These are phyloP conservation scores for Cladosporium colombiae DNA, from an alignment of 2,329 filamentous ascomycete species.

Conservation along the genomic window DNA sequence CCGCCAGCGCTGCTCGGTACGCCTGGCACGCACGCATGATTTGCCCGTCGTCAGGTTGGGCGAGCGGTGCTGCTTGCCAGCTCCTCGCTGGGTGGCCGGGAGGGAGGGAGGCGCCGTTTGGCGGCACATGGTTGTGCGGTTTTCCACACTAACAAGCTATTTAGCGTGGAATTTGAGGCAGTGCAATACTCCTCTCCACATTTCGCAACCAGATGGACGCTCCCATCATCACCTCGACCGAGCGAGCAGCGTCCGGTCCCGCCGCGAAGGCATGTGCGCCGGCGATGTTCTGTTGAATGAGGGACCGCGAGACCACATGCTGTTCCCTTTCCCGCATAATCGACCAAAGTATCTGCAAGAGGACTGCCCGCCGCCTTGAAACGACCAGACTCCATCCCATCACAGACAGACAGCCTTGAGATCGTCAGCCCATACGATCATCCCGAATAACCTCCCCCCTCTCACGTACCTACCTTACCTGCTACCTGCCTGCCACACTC, in stretches of 20 bases:
- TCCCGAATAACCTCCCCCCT: constrained; percentile 8
- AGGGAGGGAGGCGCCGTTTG: constrained; percentile 9
- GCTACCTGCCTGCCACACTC: constrained; percentile 14
- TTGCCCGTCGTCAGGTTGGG: constrained; percentile 1
- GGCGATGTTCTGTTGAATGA: constrained; percentile 12
- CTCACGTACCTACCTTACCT: not conserved
- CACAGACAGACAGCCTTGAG: not conserved
- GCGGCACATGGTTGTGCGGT: constrained; percentile 17
- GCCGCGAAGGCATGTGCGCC: constrained; percentile 19
- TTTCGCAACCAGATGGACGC: constrained; percentile 20
- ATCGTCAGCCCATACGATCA: constrained; percentile 7
- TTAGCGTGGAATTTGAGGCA: constrained; percentile 17
- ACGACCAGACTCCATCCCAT: not conserved
- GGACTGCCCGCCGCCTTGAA: constrained; percentile 1
- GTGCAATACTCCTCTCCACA: constrained; percentile 20
- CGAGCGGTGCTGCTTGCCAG: not conserved
- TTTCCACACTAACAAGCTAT: constrained; percentile 17
- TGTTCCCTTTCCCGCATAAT: constrained; percentile 9
- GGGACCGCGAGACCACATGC: constrained; percentile 6
- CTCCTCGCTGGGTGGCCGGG: constrained; percentile 2
- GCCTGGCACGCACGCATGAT: not conserved
- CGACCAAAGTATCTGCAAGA: constrained; percentile 7
- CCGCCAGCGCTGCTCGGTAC: not conserved
- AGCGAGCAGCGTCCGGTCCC: constrained; percentile 14
- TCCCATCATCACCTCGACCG: constrained; percentile 16